Evolutionary conservation across 1,139 yeast genomes (phyloP).

Genomic region (Zygoascus meyerae): DNA sequence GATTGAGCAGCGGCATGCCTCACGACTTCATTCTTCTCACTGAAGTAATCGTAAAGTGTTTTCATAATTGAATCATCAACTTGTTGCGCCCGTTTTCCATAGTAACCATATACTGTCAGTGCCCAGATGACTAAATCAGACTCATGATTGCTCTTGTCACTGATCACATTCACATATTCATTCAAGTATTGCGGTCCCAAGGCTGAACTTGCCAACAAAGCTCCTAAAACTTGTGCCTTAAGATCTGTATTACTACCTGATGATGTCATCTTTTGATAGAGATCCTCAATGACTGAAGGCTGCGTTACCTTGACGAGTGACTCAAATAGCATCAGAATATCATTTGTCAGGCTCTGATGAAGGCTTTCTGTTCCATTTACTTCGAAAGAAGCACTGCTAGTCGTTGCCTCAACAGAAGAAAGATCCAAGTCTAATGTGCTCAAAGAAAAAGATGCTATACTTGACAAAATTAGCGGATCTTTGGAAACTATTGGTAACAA

Average conservation of each 20-base stretch:
- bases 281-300: background rate
- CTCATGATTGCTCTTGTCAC: background rate
- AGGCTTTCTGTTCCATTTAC: background rate
- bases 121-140: slow-evolving; percentile 4
- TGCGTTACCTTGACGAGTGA: background rate
- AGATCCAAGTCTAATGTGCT: slow-evolving; percentile 3
- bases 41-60: background rate
- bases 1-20: slow-evolving; percentile 38
- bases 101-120: slow-evolving; percentile 7
- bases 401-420: background rate
- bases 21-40: background rate
- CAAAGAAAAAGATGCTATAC: background rate
- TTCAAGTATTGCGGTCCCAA: background rate
- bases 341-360: slow-evolving; percentile 2
- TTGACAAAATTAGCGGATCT: background rate
- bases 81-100: slow-evolving; percentile 1
- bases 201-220: slow-evolving; percentile 12
- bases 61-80: background rate
- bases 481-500: background rate
- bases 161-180: slow-evolving; percentile 1
- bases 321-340: background rate
- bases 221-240: slow-evolving; percentile 15
- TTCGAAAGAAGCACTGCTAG: background rate
- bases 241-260: slow-evolving; percentile 9
- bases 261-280: slow-evolving; percentile 3